phyloP scores from a whole-genome alignment of 1,139 yeast genomes.

The Candida sojae region DNA sequence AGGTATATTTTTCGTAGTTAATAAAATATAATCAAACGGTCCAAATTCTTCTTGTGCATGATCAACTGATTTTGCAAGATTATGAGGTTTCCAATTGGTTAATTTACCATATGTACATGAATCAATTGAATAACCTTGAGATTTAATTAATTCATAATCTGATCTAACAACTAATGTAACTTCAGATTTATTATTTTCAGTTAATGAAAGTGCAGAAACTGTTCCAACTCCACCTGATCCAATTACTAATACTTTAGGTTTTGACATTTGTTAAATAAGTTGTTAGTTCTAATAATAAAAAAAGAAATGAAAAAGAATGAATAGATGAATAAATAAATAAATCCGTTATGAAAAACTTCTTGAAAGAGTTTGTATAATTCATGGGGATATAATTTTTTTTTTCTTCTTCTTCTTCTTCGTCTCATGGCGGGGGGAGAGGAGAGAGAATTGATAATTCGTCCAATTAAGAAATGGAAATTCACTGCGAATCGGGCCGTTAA shows the following conservation, averaged over 20 bases:
- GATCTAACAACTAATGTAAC: slow-evolving; percentile 68
- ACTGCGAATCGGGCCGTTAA: no score
- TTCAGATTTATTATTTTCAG: slow-evolving; percentile 41
- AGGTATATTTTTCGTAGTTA: slow-evolving; percentile 75
- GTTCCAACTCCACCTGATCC: slow-evolving; percentile 68
- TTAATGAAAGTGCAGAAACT: slow-evolving; percentile 63
- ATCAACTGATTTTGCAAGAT: slow-evolving; percentile 40
- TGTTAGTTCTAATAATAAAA: no score
- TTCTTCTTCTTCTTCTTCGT: background rate
- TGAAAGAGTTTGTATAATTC: background rate
- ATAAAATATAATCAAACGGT: slow-evolving; percentile 65
- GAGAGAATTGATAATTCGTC: no score
- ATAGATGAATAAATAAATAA: background rate
- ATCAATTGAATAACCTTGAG: slow-evolving; percentile 58
- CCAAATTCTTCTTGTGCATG: slow-evolving; percentile 46
- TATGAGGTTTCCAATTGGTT: slow-evolving; percentile 54
- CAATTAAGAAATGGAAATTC: no score
- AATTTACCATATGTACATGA: slow-evolving; percentile 64
- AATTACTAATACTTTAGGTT: slow-evolving; percentile 38
- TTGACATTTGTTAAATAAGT: slow-evolving; percentile 5
- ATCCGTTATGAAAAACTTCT: no score
- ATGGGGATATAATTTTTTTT: background rate
- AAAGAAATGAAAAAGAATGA: no score
- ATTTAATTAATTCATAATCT: slow-evolving; percentile 55
- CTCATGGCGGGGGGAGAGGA: no score